These are phyloP conservation scores for Botryosphaeria dothidea DNA, from an alignment of 2,329 filamentous ascomycete species.

Conservation along the genomic window DNA sequence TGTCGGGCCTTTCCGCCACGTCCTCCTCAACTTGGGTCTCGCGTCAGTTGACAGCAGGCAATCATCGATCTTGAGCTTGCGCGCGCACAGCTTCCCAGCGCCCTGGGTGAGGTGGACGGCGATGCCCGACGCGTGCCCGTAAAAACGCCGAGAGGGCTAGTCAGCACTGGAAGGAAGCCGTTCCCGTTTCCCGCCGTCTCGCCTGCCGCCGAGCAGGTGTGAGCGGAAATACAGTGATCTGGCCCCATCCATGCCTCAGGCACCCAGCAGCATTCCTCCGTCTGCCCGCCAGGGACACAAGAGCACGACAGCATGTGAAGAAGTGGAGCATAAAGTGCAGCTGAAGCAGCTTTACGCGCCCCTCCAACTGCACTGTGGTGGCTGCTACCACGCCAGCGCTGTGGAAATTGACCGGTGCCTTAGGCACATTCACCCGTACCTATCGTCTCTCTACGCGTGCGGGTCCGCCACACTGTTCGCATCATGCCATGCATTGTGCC, in stretches of 20 bases:
- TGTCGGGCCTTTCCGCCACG: background rate
- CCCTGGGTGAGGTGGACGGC: background rate
- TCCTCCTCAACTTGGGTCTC: background rate
- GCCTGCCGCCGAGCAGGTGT: background rate
- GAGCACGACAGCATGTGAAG: slow-evolving; percentile 5
- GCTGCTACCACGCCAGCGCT: background rate
- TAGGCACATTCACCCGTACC: background rate
- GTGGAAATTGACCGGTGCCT: slow-evolving; percentile 3
- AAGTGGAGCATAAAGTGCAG: background rate
- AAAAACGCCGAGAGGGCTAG: background rate
- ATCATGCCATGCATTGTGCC: slow-evolving; percentile 7
- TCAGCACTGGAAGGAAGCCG: too few relatives aligned
- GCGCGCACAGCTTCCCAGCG: background rate
- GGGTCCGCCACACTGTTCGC: background rate
- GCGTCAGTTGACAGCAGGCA: background rate
- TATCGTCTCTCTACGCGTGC: background rate
- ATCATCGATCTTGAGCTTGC: background rate
- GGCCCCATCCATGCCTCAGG: background rate
- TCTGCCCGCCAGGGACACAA: background rate
- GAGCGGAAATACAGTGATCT: too few relatives aligned
- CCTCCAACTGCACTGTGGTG: background rate
- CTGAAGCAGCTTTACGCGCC: slow-evolving; percentile 12
- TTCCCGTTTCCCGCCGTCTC: too few relatives aligned
- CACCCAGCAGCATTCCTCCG: slow-evolving; percentile 1
- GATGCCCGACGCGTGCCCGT: background rate